Base-by-base conservation (phyloP, 176 grass and related monocot species). In the Elymus sibiricus region DNA sequence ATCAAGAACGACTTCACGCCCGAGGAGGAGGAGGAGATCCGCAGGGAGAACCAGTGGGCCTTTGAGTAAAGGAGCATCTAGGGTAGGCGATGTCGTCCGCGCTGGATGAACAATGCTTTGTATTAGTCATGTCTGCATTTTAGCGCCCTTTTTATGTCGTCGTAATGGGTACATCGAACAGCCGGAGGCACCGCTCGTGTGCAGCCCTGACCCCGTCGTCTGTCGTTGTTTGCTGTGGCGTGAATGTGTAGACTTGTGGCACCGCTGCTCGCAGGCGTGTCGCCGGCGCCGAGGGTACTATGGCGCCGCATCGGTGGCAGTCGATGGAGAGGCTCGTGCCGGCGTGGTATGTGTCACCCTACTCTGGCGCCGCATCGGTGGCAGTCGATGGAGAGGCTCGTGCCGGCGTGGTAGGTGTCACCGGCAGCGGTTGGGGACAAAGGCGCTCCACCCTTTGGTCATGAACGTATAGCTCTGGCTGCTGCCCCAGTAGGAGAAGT, bases 381-480 rank as follows among this genome's bases (percentile, higher is more conserved):
- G 80, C 90, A 89, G 10, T 85, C 84, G 68, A 94, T 83, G 78
- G 72, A 91, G 86, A 91, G 82, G 2, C 67, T 79, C 0, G 55
- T 29, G 3, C 88, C 70, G 47, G 79, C 78, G 32, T 82, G 87
- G 74, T 42, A 91, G 70, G 70, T 74, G 38, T 47, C 40, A 2
- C 70, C 13, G 40, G 70, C 2, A 40, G 13, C 70, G n/a, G 70
- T 74, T 12, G 3, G 40, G 70, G 69, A 95, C 97, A 75, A 98
- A 98, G 22, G 92, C 88, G 90, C 97, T 95, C 97, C 97, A 98
- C 0, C 96, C 96, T 35, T 98, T 98, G 53, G 96, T 98, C 93
- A 95, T 98, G 40, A n/a, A 98, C 96, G 89, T n/a, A n/a, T 98
- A 98, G 90, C 96, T 98, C 93, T 98, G 96, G 85, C 96, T 98